Evolutionary conservation across 306 rosid species (phyloP).

Genomic region (Hylodesmum podocarpum): DNA sequence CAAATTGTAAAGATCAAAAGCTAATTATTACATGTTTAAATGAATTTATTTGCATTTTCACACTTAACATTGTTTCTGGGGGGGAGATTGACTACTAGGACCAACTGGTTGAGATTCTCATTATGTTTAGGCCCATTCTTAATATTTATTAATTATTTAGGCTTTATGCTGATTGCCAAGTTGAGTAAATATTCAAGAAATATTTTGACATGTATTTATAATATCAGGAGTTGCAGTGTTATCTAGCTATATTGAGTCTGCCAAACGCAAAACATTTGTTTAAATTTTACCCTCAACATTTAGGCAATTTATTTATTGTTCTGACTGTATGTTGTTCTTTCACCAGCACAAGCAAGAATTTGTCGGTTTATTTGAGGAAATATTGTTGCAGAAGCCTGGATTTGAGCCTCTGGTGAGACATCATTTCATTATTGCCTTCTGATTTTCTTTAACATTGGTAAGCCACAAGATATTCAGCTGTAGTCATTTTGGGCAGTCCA

Average conservation of each 20-base stretch:
- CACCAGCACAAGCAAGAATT: constrained; percentile 67
- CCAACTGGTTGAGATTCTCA: constrained; percentile 19
- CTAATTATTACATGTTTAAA: neutral
- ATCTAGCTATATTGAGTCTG: constrained; percentile 9
- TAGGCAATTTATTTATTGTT: constrained; percentile 6
- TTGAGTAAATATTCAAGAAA: constrained; percentile 2
- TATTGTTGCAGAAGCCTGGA: constrained; percentile 51
- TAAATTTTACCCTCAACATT: neutral
- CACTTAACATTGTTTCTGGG: neutral
- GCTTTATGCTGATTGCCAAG: neutral
- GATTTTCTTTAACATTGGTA: neutral
- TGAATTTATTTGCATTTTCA: neutral
- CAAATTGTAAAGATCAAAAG: neutral
- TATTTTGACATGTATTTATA: neutral
- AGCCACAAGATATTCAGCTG: neutral
- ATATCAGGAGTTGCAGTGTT: neutral
- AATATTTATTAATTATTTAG: neutral
- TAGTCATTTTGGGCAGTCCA: neutral
- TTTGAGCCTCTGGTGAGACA: constrained; percentile 74
- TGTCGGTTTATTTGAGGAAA: constrained; percentile 53
- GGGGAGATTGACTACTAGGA: neutral
- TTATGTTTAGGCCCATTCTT: neutral
- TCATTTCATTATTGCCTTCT: constrained; percentile 18
- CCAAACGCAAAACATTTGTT: neutral
- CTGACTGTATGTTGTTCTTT: constrained; percentile 11